Percentiles rank a stretch among this genome's conserved stretches.
These are phyloP conservation scores for Hanseniaspora lindneri DNA, from an alignment of 805 yeast species.

Conservation along the genomic window DNA sequence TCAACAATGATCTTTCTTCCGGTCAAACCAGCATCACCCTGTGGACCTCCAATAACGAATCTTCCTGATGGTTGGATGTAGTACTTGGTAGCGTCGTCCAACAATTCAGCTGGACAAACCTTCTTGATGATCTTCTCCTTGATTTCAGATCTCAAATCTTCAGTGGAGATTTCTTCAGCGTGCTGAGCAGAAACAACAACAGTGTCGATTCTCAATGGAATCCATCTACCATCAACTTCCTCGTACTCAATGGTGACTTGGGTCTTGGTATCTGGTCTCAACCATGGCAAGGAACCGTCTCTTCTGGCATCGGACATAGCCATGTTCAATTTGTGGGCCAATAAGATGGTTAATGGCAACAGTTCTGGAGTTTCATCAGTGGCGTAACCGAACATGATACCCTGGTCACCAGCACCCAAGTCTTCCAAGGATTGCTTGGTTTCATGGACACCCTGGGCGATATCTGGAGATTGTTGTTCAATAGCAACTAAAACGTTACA, in stretches of 20 bases:
- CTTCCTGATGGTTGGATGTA: slow-evolving; percentile 99
- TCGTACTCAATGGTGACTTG: slow-evolving; percentile 97
- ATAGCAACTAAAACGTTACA: slow-evolving; percentile 98
- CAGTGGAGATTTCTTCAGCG: slow-evolving; percentile 90
- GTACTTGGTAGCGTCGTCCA: slow-evolving; percentile 90
- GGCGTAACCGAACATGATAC: slow-evolving; percentile 99
- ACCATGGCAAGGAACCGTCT: slow-evolving; percentile 86
- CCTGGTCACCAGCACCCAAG: slow-evolving; percentile 99
- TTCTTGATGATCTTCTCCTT: slow-evolving; percentile 71
- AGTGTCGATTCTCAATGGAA: slow-evolving; percentile 94
- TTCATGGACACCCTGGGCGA: slow-evolving; percentile 93
- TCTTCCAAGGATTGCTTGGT: slow-evolving; percentile 92
- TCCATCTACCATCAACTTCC: slow-evolving; percentile 87
- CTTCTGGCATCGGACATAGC: slow-evolving; percentile 97
- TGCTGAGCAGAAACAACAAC: slow-evolving; percentile 96
- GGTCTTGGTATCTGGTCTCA: slow-evolving; percentile 99
- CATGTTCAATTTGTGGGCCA: slow-evolving; percentile 91
- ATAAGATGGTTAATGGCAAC: slow-evolving; percentile 84
- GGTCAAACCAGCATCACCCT: slow-evolving; percentile 99
- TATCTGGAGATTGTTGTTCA: slow-evolving; percentile 98
- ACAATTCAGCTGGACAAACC: slow-evolving; percentile 80
- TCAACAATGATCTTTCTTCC: slow-evolving; percentile 99
- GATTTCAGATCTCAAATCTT: slow-evolving; percentile 72
- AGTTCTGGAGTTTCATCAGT: slow-evolving; percentile 97
- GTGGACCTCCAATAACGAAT: slow-evolving; percentile 99